These are phyloP conservation scores for Heliamphora exappendiculata DNA, from an alignment of 148 eudicot genomes.

Conservation along the genomic window DNA sequence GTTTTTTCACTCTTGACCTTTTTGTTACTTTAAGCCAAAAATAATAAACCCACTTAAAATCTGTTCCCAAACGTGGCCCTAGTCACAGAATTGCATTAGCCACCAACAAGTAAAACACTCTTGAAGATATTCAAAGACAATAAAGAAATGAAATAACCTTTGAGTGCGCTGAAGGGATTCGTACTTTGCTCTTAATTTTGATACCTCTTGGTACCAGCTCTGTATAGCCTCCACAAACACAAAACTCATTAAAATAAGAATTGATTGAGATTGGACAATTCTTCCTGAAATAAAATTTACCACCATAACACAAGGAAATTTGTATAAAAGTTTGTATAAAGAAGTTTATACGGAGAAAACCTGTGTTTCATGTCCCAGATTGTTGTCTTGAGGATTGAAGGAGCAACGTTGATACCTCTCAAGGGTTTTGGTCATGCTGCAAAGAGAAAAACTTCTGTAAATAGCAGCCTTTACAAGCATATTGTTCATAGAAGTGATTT, in stretches of 20 bases:
- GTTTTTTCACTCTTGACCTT: too few species aligned
- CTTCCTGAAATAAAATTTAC: not conserved
- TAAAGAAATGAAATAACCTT: slow-evolving; percentile 38
- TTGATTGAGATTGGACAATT: too few species aligned
- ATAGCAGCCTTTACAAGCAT: not conserved
- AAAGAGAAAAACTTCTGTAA: slow-evolving; percentile 3
- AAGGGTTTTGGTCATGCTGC: slow-evolving; percentile 40
- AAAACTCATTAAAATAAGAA: not conserved
- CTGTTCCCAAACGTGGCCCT: too few species aligned
- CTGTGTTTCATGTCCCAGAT: slow-evolving; percentile 43
- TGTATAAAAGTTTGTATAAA: too few species aligned
- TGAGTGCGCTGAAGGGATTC: slow-evolving; percentile 70
- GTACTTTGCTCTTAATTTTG: slow-evolving; percentile 59
- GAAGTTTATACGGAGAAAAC: slow-evolving; percentile 7
- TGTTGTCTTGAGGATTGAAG: slow-evolving; percentile 37
- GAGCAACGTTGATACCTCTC: slow-evolving; percentile 47
- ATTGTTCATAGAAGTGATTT: not conserved
- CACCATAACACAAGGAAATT: too few species aligned
- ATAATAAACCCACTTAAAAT: too few species aligned
- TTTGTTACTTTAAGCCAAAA: too few species aligned
- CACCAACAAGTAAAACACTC: not conserved
- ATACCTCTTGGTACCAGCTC: slow-evolving; percentile 82
- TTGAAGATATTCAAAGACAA: not conserved
- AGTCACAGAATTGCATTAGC: not conserved
- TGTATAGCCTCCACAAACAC: slow-evolving; percentile 17